Evolutionary conservation across 192 early-diverging fungal species (phyloP).

Genomic region (Helicostylum pulchrum): DNA sequence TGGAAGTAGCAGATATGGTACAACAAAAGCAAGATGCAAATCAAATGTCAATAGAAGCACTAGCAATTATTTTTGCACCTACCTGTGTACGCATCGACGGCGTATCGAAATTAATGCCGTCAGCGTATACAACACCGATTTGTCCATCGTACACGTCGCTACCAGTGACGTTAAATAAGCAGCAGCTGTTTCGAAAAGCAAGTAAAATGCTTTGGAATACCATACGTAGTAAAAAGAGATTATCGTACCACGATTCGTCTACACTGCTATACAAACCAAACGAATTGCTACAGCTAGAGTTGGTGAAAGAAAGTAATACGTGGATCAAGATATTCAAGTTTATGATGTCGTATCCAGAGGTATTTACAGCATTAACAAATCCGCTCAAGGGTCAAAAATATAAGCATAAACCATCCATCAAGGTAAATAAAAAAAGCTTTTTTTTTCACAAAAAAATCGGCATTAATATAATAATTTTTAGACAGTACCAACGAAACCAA

Average conservation of each 20-base stretch:
- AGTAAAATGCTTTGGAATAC: not conserved
- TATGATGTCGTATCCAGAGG: not conserved
- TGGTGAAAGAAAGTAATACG: not conserved
- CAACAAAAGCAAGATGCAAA: conserved; percentile 7
- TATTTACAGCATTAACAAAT: conserved; percentile 6
- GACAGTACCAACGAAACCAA: not conserved
- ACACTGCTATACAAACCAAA: not conserved
- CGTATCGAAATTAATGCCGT: not conserved
- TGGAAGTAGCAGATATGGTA: not conserved
- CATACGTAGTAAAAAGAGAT: not conserved
- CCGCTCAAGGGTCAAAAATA: not conserved
- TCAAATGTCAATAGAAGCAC: conserved; percentile 6
- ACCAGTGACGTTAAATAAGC: not conserved
- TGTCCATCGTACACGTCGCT: not conserved
- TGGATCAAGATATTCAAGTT: conserved; percentile 8
- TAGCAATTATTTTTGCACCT: conserved; percentile 15
- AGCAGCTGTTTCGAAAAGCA: not conserved
- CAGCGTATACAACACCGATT: not conserved
- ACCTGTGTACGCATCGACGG: not conserved
- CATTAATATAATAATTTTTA: no score
- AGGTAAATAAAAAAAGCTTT: no score
- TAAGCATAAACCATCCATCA: not conserved
- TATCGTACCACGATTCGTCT: not conserved
- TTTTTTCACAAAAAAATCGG: no score
- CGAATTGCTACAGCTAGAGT: conserved; percentile 12